Evolutionary conservation across 2,329 filamentous ascomycete genomes (phyloP).

Genomic region (Claviceps sp.): DNA sequence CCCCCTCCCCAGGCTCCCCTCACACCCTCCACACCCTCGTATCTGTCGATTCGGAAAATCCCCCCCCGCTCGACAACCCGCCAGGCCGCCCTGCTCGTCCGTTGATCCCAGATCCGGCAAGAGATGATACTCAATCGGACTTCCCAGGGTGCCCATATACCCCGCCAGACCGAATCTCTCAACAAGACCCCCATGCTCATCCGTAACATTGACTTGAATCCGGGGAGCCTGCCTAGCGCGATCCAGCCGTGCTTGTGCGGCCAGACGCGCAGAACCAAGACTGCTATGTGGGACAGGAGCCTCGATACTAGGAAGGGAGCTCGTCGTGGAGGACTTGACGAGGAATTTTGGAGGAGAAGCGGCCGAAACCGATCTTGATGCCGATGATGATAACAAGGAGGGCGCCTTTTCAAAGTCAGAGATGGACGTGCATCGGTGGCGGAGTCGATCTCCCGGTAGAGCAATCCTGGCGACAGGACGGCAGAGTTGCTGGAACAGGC

Average conservation of each 20-base stretch:
- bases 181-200: slow-evolving; percentile 35
- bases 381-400: slow-evolving; percentile 5
- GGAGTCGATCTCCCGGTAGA: slow-evolving; percentile 35
- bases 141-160: slow-evolving; percentile 47
- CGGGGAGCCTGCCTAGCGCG: slow-evolving; percentile 38
- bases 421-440: slow-evolving; percentile 8
- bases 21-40: slow-evolving; percentile 30
- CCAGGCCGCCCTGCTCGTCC: slow-evolving; percentile 43
- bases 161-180: slow-evolving; percentile 43
- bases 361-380: neutral
- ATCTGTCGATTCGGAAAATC: too few species aligned
- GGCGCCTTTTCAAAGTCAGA: slow-evolving; percentile 9
- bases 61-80: slow-evolving; percentile 24
- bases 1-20: too few species aligned
- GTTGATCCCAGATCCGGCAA: slow-evolving; percentile 40
- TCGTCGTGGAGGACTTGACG: slow-evolving; percentile 23
- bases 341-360: slow-evolving; percentile 15
- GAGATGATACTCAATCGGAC: slow-evolving; percentile 47
- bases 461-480: slow-evolving; percentile 44
- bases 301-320: slow-evolving; percentile 13
- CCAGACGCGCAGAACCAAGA: slow-evolving; percentile 39
- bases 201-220: slow-evolving; percentile 44
- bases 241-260: slow-evolving; percentile 53
- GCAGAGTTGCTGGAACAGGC: slow-evolving; percentile 55
- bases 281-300: slow-evolving; percentile 25